Evolutionary conservation across 305 asterid species (phyloP).

Genomic region (Fraxinus latifolia): DNA sequence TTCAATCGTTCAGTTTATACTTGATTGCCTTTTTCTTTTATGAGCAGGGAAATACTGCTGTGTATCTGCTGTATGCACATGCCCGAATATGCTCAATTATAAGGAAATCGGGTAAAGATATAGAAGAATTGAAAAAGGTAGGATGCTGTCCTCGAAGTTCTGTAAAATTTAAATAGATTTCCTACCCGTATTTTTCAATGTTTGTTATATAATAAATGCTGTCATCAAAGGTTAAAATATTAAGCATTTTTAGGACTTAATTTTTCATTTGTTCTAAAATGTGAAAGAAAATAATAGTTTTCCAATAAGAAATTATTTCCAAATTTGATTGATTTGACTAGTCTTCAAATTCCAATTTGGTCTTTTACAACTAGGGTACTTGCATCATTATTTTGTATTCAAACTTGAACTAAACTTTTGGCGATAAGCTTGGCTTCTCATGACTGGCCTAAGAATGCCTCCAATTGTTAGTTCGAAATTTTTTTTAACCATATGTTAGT

Average conservation of each 20-base stretch:
- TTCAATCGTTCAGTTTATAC: conserved; percentile 12
- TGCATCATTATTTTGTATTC: neutral
- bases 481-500: neutral
- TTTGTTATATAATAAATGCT: neutral
- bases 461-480: neutral
- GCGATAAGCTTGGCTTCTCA: neutral
- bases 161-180: neutral
- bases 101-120: conserved; percentile 74
- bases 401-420: neutral
- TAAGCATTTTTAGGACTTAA: neutral
- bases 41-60: conserved; percentile 94
- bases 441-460: neutral
- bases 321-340: neutral
- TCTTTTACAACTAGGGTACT: neutral
- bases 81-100: conserved; percentile 96
- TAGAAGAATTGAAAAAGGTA: conserved; percentile 75
- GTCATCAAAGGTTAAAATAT: neutral
- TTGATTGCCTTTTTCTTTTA: conserved; percentile 8
- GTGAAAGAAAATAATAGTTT: neutral
- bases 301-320: neutral
- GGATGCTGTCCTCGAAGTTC: neutral
- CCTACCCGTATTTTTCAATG: neutral
- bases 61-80: conserved; percentile 87
- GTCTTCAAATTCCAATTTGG: neutral
- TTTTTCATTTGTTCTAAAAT: neutral